Evolutionary conservation across 257 asterid species (phyloP).

Genomic region (Thymus mandschuricus): DNA sequence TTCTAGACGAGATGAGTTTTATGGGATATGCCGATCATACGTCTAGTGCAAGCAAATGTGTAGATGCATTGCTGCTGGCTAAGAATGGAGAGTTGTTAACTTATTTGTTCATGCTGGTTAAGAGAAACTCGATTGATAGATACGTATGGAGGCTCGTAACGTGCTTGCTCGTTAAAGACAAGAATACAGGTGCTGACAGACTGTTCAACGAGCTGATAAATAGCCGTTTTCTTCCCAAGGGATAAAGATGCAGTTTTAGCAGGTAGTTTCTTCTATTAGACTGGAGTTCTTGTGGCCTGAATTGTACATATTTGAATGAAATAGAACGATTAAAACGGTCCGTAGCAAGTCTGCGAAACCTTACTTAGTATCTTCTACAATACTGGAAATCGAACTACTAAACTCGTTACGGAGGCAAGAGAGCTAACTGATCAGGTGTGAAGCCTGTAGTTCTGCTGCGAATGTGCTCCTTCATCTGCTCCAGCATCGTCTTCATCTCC

Average conservation of each 20-base stretch:
- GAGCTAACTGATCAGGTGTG: too few species aligned
- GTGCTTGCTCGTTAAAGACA: slow-evolving; percentile 42
- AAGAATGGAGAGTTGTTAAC: slow-evolving; percentile 43
- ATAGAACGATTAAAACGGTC: too few species aligned
- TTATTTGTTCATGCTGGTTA: slow-evolving; percentile 47
- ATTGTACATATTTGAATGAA: not conserved
- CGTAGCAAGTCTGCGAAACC: too few species aligned
- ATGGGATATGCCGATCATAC: slow-evolving; percentile 57
- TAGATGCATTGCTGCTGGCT: slow-evolving; percentile 41
- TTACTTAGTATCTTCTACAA: too few species aligned
- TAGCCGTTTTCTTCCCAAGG: slow-evolving; percentile 10
- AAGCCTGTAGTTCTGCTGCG: too few species aligned
- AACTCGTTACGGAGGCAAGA: too few species aligned
- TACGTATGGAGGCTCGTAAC: slow-evolving; percentile 55
- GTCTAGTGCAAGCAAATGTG: slow-evolving; percentile 42
- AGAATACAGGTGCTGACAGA: slow-evolving; percentile 36
- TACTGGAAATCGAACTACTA: too few species aligned
- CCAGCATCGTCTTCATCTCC: too few species aligned
- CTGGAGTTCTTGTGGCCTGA: not conserved
- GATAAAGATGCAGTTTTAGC: not conserved
- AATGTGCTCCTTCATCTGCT: too few species aligned
- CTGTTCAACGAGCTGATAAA: slow-evolving; percentile 41
- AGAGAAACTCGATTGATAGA: slow-evolving; percentile 52
- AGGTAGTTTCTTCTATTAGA: too few species aligned
- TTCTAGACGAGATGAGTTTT: slow-evolving; percentile 80